Evolutionary conservation across 768 basidiomycete species (phyloP).

Genomic region (Saitozyma sp.): DNA sequence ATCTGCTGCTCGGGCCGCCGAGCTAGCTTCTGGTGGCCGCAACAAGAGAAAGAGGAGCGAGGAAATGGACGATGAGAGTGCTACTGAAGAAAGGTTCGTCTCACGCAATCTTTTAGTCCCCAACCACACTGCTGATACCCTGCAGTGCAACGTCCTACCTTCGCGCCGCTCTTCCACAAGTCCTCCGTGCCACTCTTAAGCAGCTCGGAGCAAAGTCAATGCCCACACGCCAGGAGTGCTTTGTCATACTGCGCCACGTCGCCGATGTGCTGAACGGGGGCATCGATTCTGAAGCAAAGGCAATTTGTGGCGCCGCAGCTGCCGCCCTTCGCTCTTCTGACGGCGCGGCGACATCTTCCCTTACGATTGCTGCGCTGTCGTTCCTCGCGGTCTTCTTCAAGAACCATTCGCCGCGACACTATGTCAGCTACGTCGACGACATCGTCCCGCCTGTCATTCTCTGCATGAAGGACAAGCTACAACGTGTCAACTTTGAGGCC

Average conservation of each 20-base stretch:
- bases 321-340: slow-evolving; percentile 33
- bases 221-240: slow-evolving; percentile 79
- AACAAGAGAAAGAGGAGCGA: slow-evolving; percentile 55
- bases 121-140: slow-evolving; percentile 1
- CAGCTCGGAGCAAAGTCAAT: slow-evolving; percentile 84
- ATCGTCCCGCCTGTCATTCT: slow-evolving; percentile 75
- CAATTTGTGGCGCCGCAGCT: slow-evolving; percentile 59
- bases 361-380: slow-evolving; percentile 79
- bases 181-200: slow-evolving; percentile 78
- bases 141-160: slow-evolving; percentile 29
- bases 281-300: slow-evolving; percentile 66
- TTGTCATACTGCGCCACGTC: slow-evolving; percentile 72
- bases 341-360: slow-evolving; percentile 69
- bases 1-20: slow-evolving; percentile 59
- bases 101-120: background rate
- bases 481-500: slow-evolving; percentile 81
- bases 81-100: slow-evolving; percentile 42
- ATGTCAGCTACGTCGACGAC: slow-evolving; percentile 62
- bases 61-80: slow-evolving; percentile 56
- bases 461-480: slow-evolving; percentile 76
- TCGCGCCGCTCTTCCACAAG: slow-evolving; percentile 67
- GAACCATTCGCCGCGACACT: slow-evolving; percentile 65
- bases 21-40: slow-evolving; percentile 49
- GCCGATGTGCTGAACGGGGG: slow-evolving; percentile 80
- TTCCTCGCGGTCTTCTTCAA: slow-evolving; percentile 85